Percentiles rank a stretch among this genome's conserved stretches.
phyloP scores from a whole-genome alignment of 495 filamentous ascomycete species.

The Gamarada debralockiae region DNA sequence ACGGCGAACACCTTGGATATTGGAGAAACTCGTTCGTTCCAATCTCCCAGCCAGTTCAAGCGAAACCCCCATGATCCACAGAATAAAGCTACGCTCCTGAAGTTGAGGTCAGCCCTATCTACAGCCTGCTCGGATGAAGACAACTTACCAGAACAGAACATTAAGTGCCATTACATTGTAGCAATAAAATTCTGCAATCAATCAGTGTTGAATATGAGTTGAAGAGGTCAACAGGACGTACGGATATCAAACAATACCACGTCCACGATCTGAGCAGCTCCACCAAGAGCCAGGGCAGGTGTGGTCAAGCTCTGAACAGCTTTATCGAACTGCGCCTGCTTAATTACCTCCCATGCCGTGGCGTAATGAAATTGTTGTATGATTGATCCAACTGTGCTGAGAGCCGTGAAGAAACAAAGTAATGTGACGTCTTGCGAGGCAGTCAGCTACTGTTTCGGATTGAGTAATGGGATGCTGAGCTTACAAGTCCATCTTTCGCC shows the following conservation, averaged over 20 bases:
- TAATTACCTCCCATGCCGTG: constrained; percentile 36
- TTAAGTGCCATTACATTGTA: constrained; percentile 46
- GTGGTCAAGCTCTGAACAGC: constrained; percentile 29
- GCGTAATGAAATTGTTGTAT: constrained; percentile 44
- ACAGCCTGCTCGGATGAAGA: no score
- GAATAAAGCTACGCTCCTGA: constrained; percentile 33
- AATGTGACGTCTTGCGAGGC: constrained; percentile 36
- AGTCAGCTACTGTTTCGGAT: constrained; percentile 10
- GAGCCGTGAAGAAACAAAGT: constrained; percentile 32
- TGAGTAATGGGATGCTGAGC: constrained; percentile 11
- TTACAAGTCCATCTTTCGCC: constrained; percentile 44
- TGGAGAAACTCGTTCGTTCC: constrained; percentile 26
- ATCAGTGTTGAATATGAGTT: neutral
- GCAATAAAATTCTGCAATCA: constrained; percentile 38
- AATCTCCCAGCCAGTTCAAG: constrained; percentile 14
- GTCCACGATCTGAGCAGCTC: constrained; percentile 38
- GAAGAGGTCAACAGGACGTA: constrained; percentile 14
- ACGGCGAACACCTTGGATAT: constrained; percentile 34
- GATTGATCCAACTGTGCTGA: constrained; percentile 38
- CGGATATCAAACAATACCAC: constrained; percentile 45
- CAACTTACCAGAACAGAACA: constrained; percentile 44
- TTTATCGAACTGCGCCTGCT: constrained; percentile 36
- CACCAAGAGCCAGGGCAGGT: constrained; percentile 42
- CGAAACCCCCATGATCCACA: constrained; percentile 14
- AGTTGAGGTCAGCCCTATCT: no score